phyloP scores from a whole-genome alignment of 441 rosid species.

The Aleurites moluccanus region DNA sequence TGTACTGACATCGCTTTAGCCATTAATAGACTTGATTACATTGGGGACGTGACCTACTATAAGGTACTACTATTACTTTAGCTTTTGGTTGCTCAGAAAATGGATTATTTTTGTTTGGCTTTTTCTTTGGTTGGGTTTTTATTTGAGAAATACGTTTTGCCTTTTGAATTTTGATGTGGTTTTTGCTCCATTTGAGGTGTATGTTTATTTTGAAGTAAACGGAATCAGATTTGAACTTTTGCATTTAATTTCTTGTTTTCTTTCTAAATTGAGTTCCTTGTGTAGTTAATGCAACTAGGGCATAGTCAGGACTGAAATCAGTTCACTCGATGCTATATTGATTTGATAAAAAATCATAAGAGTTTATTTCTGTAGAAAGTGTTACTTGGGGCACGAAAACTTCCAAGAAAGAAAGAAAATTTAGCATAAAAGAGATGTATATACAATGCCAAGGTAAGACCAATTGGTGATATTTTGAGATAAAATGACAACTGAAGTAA shows the following conservation, averaged over 20 bases:
- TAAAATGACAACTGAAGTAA: not conserved
- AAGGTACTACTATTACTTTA: slow-evolving; percentile 40
- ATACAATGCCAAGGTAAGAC: not conserved
- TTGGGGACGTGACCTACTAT: slow-evolving; percentile 53
- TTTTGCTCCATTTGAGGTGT: not conserved
- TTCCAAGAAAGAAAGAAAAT: not conserved
- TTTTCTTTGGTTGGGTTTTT: not conserved
- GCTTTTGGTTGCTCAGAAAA: not conserved
- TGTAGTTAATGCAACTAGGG: not conserved
- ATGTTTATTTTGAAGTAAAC: not conserved
- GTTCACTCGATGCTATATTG: not conserved
- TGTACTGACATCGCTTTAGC: slow-evolving; percentile 54
- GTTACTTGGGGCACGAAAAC: not conserved
- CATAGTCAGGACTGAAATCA: not conserved
- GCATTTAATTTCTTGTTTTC: no score
- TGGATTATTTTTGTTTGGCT: not conserved
- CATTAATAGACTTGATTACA: slow-evolving; percentile 54
- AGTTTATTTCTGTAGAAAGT: not conserved
- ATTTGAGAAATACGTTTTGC: not conserved
- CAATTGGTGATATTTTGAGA: not conserved
- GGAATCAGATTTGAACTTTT: no score
- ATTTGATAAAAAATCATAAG: not conserved
- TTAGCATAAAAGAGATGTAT: not conserved
- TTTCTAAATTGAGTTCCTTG: not conserved
- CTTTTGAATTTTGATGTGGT: not conserved